A percentile compares a stretch with the other conserved stretches of the same genome.
Evolutionary conservation across 2,329 filamentous ascomycete species (phyloP).

Genomic region (Epichloe bromicola): DNA sequence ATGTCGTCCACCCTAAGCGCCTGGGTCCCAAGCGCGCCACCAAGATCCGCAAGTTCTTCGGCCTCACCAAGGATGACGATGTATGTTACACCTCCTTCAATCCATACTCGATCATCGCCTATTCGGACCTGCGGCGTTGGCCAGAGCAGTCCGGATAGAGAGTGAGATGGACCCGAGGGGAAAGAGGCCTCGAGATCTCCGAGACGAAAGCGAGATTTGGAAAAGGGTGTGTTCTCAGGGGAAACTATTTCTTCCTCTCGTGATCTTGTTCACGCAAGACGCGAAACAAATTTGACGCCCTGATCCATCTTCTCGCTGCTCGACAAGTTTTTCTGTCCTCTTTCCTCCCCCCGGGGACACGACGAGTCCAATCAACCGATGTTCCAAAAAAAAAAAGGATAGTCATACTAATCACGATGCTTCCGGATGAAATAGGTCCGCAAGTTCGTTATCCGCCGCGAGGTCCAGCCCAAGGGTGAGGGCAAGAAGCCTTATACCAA

Average conservation of each 20-base stretch:
- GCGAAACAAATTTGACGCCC: neutral
- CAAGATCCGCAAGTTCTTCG: slow-evolving; percentile 99
- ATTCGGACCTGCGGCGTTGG: slow-evolving; percentile 39
- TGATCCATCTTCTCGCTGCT: neutral
- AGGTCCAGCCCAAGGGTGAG: slow-evolving; percentile 93
- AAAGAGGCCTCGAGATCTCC: neutral
- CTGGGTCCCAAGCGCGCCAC: slow-evolving; percentile 98
- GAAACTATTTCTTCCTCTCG: neutral
- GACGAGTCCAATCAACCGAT: slow-evolving; percentile 8
- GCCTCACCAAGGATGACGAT: slow-evolving; percentile 99
- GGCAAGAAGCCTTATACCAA: slow-evolving; percentile 98
- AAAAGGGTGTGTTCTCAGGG: neutral
- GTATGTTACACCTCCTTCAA: slow-evolving; percentile 58
- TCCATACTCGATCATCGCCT: slow-evolving; percentile 55
- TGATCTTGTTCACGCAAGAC: neutral
- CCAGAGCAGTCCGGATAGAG: slow-evolving; percentile 40
- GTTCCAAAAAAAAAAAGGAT: neutral
- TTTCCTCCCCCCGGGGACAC: slow-evolving; percentile 6
- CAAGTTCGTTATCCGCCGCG: slow-evolving; percentile 99
- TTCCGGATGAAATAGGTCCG: slow-evolving; percentile 54
- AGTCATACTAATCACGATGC: slow-evolving; percentile 23
- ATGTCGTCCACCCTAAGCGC: slow-evolving; percentile 96
- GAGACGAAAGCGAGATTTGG: neutral
- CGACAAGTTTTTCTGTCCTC: neutral
- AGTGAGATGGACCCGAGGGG: slow-evolving; percentile 35